Evolutionary conservation across 1,139 yeast species (phyloP).

Genomic region (Yamadazyma sp.): DNA sequence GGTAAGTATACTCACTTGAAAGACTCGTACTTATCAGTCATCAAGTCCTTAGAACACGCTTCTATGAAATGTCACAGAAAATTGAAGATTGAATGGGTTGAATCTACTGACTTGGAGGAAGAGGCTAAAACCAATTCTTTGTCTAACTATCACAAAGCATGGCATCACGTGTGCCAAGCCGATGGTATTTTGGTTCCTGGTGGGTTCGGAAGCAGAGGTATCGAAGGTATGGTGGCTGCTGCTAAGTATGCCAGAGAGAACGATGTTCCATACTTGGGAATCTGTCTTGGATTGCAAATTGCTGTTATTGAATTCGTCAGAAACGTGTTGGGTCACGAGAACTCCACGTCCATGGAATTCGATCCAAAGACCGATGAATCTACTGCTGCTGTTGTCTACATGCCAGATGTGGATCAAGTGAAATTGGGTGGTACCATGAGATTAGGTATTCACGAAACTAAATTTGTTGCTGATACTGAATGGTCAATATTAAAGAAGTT

Average conservation of each 20-base stretch:
- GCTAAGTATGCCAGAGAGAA: constrained; percentile 98
- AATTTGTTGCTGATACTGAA: constrained; percentile 68
- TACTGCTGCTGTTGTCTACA: constrained; percentile 83
- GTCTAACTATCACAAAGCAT: constrained; percentile 86
- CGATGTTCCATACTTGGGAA: constrained; percentile 91
- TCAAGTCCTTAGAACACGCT: constrained; percentile 92
- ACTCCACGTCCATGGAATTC: constrained; percentile 85
- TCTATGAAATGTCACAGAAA: constrained; percentile 86
- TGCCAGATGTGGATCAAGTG: constrained; percentile 97
- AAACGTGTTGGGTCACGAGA: constrained; percentile 65
- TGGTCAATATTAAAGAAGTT: constrained; percentile 75
- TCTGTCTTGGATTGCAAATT: constrained; percentile 95
- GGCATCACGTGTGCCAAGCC: constrained; percentile 92
- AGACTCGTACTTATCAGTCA: constrained; percentile 92
- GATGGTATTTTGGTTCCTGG: constrained; percentile 98
- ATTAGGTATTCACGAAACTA: constrained; percentile 89
- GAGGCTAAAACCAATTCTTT: constrained; percentile 62
- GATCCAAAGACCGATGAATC: constrained; percentile 61
- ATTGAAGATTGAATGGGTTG: constrained; percentile 93
- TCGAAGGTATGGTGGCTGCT: constrained; percentile 97
- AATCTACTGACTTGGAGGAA: constrained; percentile 85
- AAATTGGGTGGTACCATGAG: constrained; percentile 99
- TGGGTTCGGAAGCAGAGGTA: constrained; percentile 96
- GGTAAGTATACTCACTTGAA: constrained; percentile 96
- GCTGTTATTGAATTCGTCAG: constrained; percentile 95